These are phyloP conservation scores for Saururus chinensis DNA, from an alignment of 164 flowering plant species.

Conservation along the genomic window DNA sequence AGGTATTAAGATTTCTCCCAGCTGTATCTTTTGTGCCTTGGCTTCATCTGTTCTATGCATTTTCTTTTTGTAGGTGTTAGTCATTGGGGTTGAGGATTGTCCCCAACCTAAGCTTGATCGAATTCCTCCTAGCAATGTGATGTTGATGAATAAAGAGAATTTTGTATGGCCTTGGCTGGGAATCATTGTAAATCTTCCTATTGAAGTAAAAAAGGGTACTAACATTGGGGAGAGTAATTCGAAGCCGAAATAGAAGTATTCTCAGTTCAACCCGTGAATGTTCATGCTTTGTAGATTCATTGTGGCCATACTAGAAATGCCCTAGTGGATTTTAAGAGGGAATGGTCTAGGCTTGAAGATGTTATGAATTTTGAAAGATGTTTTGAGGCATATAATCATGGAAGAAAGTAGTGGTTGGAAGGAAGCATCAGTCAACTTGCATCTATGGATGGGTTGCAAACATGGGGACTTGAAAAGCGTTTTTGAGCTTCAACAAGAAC, in stretches of 20 bases:
- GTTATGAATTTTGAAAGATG: constrained; percentile 7
- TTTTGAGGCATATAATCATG: constrained; percentile 16
- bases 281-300: constrained; percentile 9
- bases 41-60: not conserved
- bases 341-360: constrained; percentile 9
- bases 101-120: too few species aligned
- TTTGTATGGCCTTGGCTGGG: too few species aligned
- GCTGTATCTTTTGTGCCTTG: constrained; percentile 3
- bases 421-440: constrained; percentile 19
- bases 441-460: constrained; percentile 93
- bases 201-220: constrained; percentile 7
- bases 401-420: constrained; percentile 59
- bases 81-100: constrained; percentile 3
- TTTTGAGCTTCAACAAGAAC: constrained; percentile 58
- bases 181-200: too few species aligned
- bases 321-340: constrained; percentile 11
- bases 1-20: constrained; percentile 62
- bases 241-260: constrained; percentile 7
- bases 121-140: too few species aligned
- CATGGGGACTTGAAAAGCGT: constrained; percentile 67
- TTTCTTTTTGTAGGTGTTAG: constrained; percentile 35
- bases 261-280: constrained; percentile 7
- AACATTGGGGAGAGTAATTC: constrained; percentile 3
- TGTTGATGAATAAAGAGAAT: too few species aligned
- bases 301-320: constrained; percentile 10